Evolutionary conservation across 2,329 filamentous ascomycete genomes (phyloP).

Genomic region (Pseudopyricularia cyperi): DNA sequence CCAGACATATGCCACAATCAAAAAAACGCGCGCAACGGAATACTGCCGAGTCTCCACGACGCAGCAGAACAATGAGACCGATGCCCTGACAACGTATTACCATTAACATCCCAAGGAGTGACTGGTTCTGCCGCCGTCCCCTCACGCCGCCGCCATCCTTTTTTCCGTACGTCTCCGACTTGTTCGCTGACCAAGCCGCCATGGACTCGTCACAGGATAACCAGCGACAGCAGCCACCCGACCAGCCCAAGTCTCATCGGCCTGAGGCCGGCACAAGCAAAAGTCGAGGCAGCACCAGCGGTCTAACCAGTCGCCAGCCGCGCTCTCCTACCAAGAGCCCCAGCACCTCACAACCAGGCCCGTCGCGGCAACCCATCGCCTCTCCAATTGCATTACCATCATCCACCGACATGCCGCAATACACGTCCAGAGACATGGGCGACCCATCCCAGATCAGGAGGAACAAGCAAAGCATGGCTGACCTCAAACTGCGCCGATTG

Average conservation of each 20-base stretch:
- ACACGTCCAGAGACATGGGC: constrained; percentile 54
- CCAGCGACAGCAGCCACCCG: neutral
- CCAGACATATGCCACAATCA: neutral
- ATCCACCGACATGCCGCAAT: constrained; percentile 43
- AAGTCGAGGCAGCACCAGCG: neutral
- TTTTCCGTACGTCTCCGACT: neutral
- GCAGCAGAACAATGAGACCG: neutral
- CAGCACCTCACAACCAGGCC: neutral
- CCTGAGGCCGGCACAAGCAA: neutral
- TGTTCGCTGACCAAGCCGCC: neutral
- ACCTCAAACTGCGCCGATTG: constrained; percentile 89
- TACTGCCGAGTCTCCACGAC: too few species aligned
- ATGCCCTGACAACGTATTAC: neutral
- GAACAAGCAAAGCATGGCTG: constrained; percentile 99
- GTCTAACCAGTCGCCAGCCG: neutral
- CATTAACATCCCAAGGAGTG: neutral
- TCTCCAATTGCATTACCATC: neutral
- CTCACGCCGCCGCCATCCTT: neutral
- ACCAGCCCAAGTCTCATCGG: neutral
- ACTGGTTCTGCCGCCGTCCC: too few species aligned
- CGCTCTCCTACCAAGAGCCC: neutral
- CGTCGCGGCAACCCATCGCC: neutral
- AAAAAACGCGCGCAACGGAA: neutral
- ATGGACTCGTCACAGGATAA: constrained; percentile 2
- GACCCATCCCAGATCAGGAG: constrained; percentile 63